Evolutionary conservation across 805 yeast species (phyloP).

Genomic region (Saturnispora besseyi): DNA sequence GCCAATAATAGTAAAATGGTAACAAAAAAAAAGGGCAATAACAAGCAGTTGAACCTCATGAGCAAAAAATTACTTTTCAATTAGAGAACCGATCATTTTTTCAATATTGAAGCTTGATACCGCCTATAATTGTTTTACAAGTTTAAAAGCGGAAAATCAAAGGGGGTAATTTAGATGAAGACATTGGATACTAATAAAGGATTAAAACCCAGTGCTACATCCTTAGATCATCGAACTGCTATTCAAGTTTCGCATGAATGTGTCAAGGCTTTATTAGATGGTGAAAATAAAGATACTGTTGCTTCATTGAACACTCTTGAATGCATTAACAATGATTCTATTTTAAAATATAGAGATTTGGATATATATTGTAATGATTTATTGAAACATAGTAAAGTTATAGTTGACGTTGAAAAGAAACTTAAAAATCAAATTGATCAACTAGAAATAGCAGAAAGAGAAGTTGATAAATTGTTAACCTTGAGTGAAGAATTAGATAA

Average conservation of each 20-base stretch:
- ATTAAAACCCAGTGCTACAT: not conserved
- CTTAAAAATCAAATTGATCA: not conserved
- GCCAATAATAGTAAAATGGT: too few species aligned
- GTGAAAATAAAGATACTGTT: slow-evolving; percentile 29
- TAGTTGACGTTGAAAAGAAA: slow-evolving; percentile 9
- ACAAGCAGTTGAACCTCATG: too few species aligned
- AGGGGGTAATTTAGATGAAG: not conserved
- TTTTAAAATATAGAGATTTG: slow-evolving; percentile 40
- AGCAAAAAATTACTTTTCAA: too few species aligned
- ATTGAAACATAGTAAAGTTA: slow-evolving; percentile 10
- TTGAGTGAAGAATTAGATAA: slow-evolving; percentile 39
- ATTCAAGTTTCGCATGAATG: slow-evolving; percentile 24
- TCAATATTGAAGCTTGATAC: too few species aligned
- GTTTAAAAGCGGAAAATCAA: not conserved
- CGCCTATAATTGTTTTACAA: too few species aligned
- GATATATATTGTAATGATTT: slow-evolving; percentile 30
- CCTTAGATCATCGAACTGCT: slow-evolving; percentile 18
- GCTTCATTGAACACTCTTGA: slow-evolving; percentile 40
- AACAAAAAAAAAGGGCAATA: too few species aligned
- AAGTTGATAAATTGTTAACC: not conserved
- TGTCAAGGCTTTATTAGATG: slow-evolving; percentile 26
- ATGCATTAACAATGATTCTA: slow-evolving; percentile 49
- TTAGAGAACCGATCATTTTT: too few species aligned
- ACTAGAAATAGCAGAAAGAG: not conserved
- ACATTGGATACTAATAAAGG: not conserved